Percentiles rank a stretch among this genome's conserved stretches.
Conservation (phyloP, 306 rosid genomes). For the Fagus crenata region DNA sequence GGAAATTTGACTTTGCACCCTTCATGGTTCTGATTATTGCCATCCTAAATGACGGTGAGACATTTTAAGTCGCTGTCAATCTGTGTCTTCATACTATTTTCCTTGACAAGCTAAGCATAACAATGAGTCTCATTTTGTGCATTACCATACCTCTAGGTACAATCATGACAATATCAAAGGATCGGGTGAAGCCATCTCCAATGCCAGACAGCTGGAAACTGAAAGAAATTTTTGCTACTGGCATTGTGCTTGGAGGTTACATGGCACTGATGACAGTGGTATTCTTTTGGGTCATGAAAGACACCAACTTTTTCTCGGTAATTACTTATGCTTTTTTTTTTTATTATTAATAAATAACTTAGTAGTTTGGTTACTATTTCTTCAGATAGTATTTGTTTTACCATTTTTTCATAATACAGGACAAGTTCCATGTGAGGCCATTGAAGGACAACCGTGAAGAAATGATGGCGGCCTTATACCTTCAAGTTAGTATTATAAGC, state of each 20-base stretch:
- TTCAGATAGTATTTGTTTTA: constrained; percentile 1
- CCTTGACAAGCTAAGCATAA: constrained; percentile 1
- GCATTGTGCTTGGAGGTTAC: constrained; percentile 93
- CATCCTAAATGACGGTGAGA: constrained; percentile 88
- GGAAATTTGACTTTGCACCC: constrained; percentile 96
- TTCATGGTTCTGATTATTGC: constrained; percentile 98
- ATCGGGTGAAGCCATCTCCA: constrained; percentile 97
- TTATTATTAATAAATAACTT: background rate
- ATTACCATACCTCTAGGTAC: constrained; percentile 56
- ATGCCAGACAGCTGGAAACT: constrained; percentile 93
- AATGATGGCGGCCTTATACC: constrained; percentile 98
- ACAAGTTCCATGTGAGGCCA: constrained; percentile 52
- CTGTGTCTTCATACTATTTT: background rate
- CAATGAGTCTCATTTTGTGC: constrained; percentile 25
- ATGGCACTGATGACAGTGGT: constrained; percentile 93
- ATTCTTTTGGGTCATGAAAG: constrained; percentile 78
- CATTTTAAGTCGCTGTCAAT: constrained; percentile 14
- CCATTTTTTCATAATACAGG: constrained; percentile 45
- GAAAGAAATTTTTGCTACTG: constrained; percentile 94
- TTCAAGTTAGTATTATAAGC: constrained; percentile 97
- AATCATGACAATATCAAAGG: constrained; percentile 97
- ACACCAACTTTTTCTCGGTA: constrained; percentile 81
- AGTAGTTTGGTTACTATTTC: constrained; percentile 3
- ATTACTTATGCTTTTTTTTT: constrained; percentile 8
- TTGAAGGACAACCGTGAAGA: constrained; percentile 28